phyloP scores from a whole-genome alignment of 208 protist species.

The Acanthamoeba triangularis region DNA sequence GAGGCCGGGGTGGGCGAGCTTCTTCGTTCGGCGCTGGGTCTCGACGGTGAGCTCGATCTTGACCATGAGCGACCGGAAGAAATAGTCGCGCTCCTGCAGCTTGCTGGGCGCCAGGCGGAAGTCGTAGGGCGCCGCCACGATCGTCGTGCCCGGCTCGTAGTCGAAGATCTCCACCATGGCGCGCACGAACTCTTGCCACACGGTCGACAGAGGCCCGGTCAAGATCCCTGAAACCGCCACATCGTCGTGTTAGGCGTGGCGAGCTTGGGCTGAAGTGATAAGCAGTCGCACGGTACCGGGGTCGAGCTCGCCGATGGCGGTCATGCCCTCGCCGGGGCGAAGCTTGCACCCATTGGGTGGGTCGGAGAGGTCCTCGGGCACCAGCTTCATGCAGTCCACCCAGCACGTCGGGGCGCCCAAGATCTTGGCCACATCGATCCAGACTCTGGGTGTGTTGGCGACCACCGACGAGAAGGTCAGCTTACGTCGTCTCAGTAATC shows the following conservation, averaged over 20 bases:
- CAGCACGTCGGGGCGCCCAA: constrained; percentile 23
- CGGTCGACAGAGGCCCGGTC: constrained; percentile 4
- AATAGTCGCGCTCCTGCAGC: constrained; percentile 26
- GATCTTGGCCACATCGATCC: constrained; percentile 43
- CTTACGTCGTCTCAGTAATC: too few relatives aligned
- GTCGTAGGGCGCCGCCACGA: constrained; percentile 30
- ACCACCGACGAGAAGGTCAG: too few relatives aligned
- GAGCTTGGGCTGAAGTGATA: not conserved
- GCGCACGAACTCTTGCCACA: constrained; percentile 54
- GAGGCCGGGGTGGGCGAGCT: constrained; percentile 4
- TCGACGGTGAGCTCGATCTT: constrained; percentile 34
- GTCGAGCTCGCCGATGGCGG: constrained; percentile 45
- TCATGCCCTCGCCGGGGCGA: constrained; percentile 41
- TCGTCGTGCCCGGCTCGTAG: constrained; percentile 25
- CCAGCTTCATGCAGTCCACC: constrained; percentile 56
- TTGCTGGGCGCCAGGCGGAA: constrained; percentile 43
- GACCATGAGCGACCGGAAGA: constrained; percentile 4
- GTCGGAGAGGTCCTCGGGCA: constrained; percentile 31
- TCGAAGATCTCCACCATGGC: constrained; percentile 45
- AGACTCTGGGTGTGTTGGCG: not conserved
- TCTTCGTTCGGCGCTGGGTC: not conserved
- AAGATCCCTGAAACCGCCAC: not conserved
- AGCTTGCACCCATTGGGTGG: constrained; percentile 40
- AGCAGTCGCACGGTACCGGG: not conserved
- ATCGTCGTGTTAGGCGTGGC: not conserved